These are phyloP conservation scores for Corylus heterophylla DNA, from an alignment of 306 rosid species.

Conservation along the genomic window DNA sequence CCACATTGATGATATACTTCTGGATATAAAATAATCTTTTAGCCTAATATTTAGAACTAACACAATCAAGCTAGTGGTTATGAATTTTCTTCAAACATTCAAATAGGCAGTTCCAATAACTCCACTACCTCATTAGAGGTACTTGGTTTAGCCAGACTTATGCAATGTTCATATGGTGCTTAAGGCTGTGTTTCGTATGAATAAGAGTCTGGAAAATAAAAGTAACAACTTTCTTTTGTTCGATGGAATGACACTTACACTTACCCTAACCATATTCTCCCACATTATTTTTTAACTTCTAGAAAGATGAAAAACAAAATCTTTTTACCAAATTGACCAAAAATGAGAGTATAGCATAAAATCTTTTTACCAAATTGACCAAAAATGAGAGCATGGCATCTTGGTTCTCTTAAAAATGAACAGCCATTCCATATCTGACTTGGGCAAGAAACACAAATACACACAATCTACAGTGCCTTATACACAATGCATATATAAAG, in stretches of 20 bases:
- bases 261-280: background rate
- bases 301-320: background rate
- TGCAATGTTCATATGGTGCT: background rate
- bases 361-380: background rate
- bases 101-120: background rate
- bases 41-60: background rate
- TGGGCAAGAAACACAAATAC: background rate
- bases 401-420: slow-evolving; percentile 10
- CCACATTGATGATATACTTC: background rate
- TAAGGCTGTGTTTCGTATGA: background rate
- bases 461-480: background rate
- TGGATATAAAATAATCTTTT: background rate
- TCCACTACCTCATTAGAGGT: background rate
- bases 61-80: background rate
- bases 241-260: background rate
- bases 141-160: background rate
- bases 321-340: background rate
- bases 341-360: background rate
- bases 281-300: background rate
- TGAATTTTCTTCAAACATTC: background rate
- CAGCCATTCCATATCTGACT: background rate
- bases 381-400: background rate
- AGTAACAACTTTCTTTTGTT: background rate
- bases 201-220: background rate
- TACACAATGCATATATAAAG: slow-evolving; percentile 1